A percentile compares a stretch with the other conserved stretches of the same genome.
Conservation (phyloP, 805 yeast genomes). For the Kodamaea kaohsiungensis region DNA sequence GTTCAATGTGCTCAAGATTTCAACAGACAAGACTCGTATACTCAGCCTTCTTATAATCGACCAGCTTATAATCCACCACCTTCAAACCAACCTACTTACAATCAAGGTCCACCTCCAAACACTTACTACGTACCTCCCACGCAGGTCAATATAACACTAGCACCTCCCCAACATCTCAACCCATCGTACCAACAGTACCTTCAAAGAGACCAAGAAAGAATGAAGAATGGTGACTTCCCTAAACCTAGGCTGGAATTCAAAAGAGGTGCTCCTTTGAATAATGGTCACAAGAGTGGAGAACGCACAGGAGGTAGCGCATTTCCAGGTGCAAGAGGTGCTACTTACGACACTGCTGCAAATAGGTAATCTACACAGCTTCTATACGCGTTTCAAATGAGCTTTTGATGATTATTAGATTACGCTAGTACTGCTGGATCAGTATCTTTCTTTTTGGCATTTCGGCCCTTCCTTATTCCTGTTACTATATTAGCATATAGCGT, state of each 20-base stretch:
- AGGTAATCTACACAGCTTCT: slow-evolving; percentile 12
- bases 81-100: background rate
- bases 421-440: background rate
- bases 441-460: background rate
- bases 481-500: too few species aligned
- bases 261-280: slow-evolving; percentile 37
- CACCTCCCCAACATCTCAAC: slow-evolving; percentile 36
- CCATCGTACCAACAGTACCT: slow-evolving; percentile 39
- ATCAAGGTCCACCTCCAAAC: slow-evolving; percentile 18
- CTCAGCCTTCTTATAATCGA: background rate
- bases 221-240: slow-evolving; percentile 34
- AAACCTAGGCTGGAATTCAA: slow-evolving; percentile 25
- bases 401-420: background rate
- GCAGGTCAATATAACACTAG: slow-evolving; percentile 36
- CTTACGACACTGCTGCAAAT: slow-evolving; percentile 39
- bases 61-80: background rate
- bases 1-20: background rate
- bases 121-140: slow-evolving; percentile 33
- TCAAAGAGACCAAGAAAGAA: slow-evolving; percentile 31
- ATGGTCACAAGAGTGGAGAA: slow-evolving; percentile 22
- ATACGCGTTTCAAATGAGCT: background rate
- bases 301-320: slow-evolving; percentile 29
- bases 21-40: background rate
- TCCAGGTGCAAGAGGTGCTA: slow-evolving; percentile 40
- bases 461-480: too few species aligned